Percentiles rank a stretch among this genome's conserved stretches.
Conservation (phyloP, 257 asterid species). For the Fraxinus cuspidata region DNA sequence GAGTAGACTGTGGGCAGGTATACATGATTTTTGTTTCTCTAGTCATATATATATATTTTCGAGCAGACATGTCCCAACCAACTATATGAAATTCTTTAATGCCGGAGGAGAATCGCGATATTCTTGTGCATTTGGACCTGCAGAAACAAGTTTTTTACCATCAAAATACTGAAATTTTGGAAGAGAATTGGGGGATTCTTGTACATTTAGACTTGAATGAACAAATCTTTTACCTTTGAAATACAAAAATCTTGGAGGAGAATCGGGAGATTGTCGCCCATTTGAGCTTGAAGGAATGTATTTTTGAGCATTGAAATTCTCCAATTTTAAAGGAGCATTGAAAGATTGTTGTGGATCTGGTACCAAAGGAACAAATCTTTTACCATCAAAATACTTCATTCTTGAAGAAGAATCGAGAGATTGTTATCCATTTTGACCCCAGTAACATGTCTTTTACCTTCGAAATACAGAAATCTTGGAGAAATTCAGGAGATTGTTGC, state of each 20-base stretch:
- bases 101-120: not conserved
- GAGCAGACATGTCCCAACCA: too few species aligned
- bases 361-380: not conserved
- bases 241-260: not conserved
- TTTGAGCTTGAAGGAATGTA: too few species aligned
- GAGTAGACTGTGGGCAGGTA: too few species aligned
- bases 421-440: not conserved
- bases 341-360: too few species aligned
- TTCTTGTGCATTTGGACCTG: not conserved
- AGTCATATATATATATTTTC: too few species aligned
- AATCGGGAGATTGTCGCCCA: not conserved
- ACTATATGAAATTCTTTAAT: too few species aligned
- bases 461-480: not conserved
- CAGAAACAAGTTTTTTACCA: not conserved
- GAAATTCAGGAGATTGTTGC: not conserved
- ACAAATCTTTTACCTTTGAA: not conserved
- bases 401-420: not conserved
- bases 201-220: not conserved
- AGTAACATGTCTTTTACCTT: not conserved
- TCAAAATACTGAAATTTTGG: not conserved
- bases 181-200: not conserved
- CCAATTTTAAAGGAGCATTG: too few species aligned
- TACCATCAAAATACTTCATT: too few species aligned
- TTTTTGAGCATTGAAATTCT: too few species aligned
- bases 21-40: too few species aligned